phyloP scores from a whole-genome alignment of 495 filamentous ascomycete genomes.

The Tuber umbilicatum region DNA sequence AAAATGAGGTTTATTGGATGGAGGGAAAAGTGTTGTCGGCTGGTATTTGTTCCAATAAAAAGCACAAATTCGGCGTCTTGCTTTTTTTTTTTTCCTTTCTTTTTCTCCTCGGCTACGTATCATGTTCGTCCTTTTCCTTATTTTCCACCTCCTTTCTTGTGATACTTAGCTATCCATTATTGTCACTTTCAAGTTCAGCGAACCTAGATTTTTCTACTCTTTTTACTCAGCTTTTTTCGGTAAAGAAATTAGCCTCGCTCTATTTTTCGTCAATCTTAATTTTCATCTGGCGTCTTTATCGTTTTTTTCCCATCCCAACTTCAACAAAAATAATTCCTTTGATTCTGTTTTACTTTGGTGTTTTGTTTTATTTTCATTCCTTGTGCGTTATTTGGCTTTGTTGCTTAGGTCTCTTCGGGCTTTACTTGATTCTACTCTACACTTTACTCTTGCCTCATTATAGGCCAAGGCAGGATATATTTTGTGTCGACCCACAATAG shows the following conservation, averaged over 20 bases:
- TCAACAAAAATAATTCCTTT: slow-evolving; percentile 29
- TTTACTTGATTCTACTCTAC: not conserved
- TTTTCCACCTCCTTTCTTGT: slow-evolving; percentile 9
- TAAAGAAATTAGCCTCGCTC: not conserved
- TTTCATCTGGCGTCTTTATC: not conserved
- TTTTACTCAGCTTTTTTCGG: slow-evolving; percentile 6
- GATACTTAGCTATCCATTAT: slow-evolving; percentile 3
- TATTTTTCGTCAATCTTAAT: not conserved
- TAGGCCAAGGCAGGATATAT: not conserved
- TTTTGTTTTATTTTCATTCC: not conserved
- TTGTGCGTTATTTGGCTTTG: not conserved
- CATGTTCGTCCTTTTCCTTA: slow-evolving; percentile 1
- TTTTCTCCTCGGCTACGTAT: not conserved
- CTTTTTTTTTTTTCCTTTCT: slow-evolving; percentile 11
- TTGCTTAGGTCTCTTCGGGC: not conserved
- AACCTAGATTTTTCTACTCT: slow-evolving; percentile 29
- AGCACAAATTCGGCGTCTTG: slow-evolving; percentile 15
- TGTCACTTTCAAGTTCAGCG: slow-evolving; percentile 6
- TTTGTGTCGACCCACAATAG: not conserved
- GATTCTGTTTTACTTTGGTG: slow-evolving; percentile 8
- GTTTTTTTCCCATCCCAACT: not conserved
- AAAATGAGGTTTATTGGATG: not conserved
- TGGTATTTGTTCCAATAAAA: slow-evolving; percentile 17
- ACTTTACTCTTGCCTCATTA: not conserved
- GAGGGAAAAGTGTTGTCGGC: not conserved